Evolutionary conservation across 805 yeast species (phyloP), one percentile per base, ranked within the genome.

Genomic region (Candida chauliodis): DNA sequence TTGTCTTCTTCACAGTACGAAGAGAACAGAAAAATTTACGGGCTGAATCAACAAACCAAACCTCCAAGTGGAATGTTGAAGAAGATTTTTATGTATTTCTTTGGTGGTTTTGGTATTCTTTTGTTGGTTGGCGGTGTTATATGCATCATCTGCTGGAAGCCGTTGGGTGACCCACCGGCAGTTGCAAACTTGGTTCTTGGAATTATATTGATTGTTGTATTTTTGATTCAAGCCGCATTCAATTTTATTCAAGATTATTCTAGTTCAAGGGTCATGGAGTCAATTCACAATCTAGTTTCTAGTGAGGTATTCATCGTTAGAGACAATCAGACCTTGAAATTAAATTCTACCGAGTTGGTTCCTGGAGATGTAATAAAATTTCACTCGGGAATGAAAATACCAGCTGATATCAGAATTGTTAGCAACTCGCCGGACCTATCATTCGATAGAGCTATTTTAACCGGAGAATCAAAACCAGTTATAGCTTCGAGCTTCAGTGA

Each of bases 51-150:
- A 29, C 71, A 61, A 44, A 47, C 63, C n/a, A 62, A 58, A 34
- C 73, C 30, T 14, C 30, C 73, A 8, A 51, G 56, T 6, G 56
- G 59, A 24, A 47, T 56, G 34, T 39, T 57, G 18, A 58, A 49
- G 43, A 67, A 60, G 48, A 39, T 65, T 2, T 55, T 67, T 31
- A 41, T 53, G 36, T 68, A 73, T 49, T 54, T 68, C 39, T 73
- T 73, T 55, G 75, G 75, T 40, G 76, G 78, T 5, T 72, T 73
- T 52, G 75, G 78, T 21, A 43, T 59, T 1, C 53, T 73, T 30
- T 54, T 73, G 25, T 49, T 69, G 36, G 48, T 56, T 30, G 73
- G 68, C 42, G 75, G 71, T 37, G 49, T 71, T 8, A 56, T 73
- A 17, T 67, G 68, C 46, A 55, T 64, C 33, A 47, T 73, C 21